These are phyloP conservation scores for Apostasia ramifera DNA, from an alignment of 106 monocot genomes.

Conservation along the genomic window DNA sequence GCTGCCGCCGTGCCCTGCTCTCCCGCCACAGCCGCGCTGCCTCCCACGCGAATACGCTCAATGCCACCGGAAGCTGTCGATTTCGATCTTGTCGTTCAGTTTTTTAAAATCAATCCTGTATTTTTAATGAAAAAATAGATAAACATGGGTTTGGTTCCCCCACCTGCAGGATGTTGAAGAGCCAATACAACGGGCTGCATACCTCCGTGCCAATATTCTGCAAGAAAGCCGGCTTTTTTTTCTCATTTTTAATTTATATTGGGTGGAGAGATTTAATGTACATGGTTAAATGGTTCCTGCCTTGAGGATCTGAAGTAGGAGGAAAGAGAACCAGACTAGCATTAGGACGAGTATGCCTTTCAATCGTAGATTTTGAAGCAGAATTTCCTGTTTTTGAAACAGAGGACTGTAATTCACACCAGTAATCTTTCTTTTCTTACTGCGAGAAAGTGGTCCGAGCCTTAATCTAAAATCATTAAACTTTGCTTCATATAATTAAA, in stretches of 20 bases:
- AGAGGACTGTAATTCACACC: too few relatives aligned
- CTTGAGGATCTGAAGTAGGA: constrained; percentile 80
- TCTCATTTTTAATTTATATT: not conserved
- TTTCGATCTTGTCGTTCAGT: not conserved
- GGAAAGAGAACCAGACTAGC: constrained; percentile 69
- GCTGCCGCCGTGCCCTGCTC: constrained; percentile 45
- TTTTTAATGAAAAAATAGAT: not conserved
- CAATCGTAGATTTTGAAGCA: constrained; percentile 71
- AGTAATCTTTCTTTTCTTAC: too few relatives aligned
- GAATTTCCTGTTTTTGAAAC: constrained; percentile 41
- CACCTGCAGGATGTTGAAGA: constrained; percentile 77
- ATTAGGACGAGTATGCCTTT: constrained; percentile 60
- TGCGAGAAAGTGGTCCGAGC: too few relatives aligned
- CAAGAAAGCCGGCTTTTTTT: not conserved
- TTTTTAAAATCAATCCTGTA: not conserved
- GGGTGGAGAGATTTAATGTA: not conserved
- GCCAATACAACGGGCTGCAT: constrained; percentile 74
- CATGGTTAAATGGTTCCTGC: constrained; percentile 8
- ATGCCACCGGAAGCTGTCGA: constrained; percentile 57
- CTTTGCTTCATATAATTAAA: too few relatives aligned
- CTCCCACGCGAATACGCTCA: constrained; percentile 63
- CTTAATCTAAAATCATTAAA: too few relatives aligned
- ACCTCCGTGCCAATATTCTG: constrained; percentile 43
- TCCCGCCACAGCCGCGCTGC: constrained; percentile 56
- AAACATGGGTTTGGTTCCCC: not conserved